phyloP scores from a whole-genome alignment of 2,329 filamentous ascomycete species.

The Penicillium sp. region DNA sequence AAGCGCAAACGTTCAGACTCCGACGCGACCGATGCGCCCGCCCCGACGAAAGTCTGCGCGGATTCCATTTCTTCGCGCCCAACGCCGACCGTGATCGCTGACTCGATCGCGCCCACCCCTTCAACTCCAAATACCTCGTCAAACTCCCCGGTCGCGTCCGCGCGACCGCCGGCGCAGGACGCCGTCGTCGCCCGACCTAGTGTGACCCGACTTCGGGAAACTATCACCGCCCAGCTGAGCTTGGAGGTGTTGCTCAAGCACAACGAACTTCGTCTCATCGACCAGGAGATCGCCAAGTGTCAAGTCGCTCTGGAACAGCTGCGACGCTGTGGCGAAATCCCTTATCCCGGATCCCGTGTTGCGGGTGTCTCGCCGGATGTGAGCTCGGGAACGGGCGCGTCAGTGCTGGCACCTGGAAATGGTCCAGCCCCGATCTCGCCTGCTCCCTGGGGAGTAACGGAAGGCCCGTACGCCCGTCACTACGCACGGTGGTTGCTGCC shows the following conservation, averaged over 20 bases:
- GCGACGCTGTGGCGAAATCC: conserved; percentile 86
- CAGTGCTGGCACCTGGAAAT: conserved; percentile 62
- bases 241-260: conserved; percentile 93
- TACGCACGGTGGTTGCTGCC: conserved; percentile 95
- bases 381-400: conserved; percentile 70
- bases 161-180: conserved; percentile 20
- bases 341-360: conserved; percentile 72
- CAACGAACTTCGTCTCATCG: conserved; percentile 87
- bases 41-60: conserved; percentile 34
- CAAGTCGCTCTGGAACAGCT: conserved; percentile 91
- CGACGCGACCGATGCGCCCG: conserved; percentile 41
- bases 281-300: conserved; percentile 94
- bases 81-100: conserved; percentile 3
- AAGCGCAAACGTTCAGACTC: conserved; percentile 61
- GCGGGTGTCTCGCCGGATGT: conserved; percentile 63
- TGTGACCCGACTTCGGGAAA: conserved; percentile 61
- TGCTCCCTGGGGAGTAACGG: conserved; percentile 83
- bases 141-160: conserved; percentile 16
- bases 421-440: conserved; percentile 72
- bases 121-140: conserved; percentile 10
- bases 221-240: conserved; percentile 82
- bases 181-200: conserved; percentile 25
- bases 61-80: conserved; percentile 24
- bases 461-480: conserved; percentile 91
- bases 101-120: conserved; percentile 3